These are phyloP conservation scores for Citrullus colocynthis DNA, from an alignment of 306 rosid species.

Conservation along the genomic window DNA sequence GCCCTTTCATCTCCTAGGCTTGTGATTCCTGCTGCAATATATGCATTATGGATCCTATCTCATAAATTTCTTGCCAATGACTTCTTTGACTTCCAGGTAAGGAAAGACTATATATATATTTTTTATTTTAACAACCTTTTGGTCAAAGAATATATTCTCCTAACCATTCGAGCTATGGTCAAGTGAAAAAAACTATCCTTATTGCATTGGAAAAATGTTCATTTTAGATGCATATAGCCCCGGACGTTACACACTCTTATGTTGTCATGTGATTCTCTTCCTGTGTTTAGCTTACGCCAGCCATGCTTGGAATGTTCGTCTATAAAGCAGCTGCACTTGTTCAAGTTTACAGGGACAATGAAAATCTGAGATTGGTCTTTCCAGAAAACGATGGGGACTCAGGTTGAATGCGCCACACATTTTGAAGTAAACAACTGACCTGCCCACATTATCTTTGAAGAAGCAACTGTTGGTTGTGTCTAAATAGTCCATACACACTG, in stretches of 20 bases:
- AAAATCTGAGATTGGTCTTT: conserved; percentile 47
- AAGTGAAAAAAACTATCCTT: background rate
- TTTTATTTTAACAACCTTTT: background rate
- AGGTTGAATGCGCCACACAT: background rate
- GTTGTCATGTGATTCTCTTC: background rate
- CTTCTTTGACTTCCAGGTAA: conserved; percentile 84
- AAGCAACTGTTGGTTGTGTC: background rate
- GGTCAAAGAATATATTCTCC: background rate
- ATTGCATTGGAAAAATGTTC: background rate
- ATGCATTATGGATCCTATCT: conserved; percentile 59
- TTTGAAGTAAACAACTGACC: background rate
- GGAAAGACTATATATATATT: background rate
- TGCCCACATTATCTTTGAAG: background rate
- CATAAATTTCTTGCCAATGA: conserved; percentile 46
- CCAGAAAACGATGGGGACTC: conserved; percentile 38
- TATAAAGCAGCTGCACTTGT: conserved; percentile 82
- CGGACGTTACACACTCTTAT: background rate
- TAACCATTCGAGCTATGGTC: background rate
- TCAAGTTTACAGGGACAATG: conserved; percentile 90
- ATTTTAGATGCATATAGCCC: background rate
- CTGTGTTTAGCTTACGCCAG: conserved; percentile 66
- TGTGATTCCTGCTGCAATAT: conserved; percentile 73
- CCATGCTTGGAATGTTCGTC: conserved; percentile 89
- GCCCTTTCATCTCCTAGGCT: conserved; percentile 94
- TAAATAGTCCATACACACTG: background rate